Evolutionary conservation across 78 protist species (phyloP), one percentile per base, ranked within the genome.

Genomic region (Dictyostelium capitatum): DNA sequence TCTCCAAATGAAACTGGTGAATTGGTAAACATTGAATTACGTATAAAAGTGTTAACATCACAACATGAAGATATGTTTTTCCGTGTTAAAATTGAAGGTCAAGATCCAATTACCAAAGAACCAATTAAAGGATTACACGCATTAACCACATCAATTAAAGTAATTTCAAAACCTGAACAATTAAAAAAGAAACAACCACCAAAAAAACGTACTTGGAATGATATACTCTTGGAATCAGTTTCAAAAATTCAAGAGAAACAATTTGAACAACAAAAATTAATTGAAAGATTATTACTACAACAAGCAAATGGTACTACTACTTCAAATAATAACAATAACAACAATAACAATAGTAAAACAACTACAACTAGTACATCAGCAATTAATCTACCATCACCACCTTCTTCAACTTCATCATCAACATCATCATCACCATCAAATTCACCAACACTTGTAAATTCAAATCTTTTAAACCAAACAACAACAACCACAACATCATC

Each of bases 31-130:
- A 43, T 77, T 15, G 95, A 91, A 69, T 43, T 91, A 20, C 64
- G 95, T 46, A 91, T 91, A 51, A 91, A 91, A 53, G 91, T 91
- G 5, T 73, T 91, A 47, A 83, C 95, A 0, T 91, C 95, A 6
- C 95, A 91, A 67, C 95, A 91, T 46, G 95, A 91, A 11, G 95
- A 91, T 74, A 91, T 91, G 95, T 91, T 79, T 43, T 91, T 91
- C 28, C 47, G 90, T 5, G 95, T 91, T 15, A 91, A 91, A 54
- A 74, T 91, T 20, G 91, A 77, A 74, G 95, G 95, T 11, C 53
- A 56, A 30, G 91, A 91, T 4, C 95, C 95, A 25, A 82, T 91
- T 41, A 28, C 95, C 30, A 80, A 91, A 30, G 89, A 80, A 20
- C 73, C 83, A 1, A 91, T 91, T 15, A 48, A 48, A 41, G 80